Base-by-base conservation (phyloP, 2,329 filamentous ascomycete species). In the Pseudogymnoascus sp. region DNA sequence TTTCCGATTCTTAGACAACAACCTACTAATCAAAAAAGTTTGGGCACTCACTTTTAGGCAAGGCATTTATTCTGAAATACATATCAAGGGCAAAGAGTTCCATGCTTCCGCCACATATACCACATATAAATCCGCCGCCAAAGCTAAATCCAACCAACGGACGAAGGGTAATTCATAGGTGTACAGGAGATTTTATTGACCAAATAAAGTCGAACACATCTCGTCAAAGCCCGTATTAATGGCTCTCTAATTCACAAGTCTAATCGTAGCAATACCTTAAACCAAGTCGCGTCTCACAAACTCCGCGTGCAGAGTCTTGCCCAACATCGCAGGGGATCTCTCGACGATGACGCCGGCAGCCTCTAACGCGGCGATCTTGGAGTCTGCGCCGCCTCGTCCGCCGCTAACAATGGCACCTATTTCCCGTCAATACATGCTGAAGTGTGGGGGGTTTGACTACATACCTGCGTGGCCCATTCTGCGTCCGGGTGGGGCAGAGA, bases 341-440 rank as follows among this genome's bases (percentile, higher is more conserved):
- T 98, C 93, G 70, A 99, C 95, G 73, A 97, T 86, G 73, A 98
- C 95, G 77, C 95, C 95, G 68, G 95, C 95, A 69, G 85, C 84
- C 83, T 98, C 90, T 66, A 99, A 88, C 67, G 95, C 95, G 73
- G 88, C 84, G 80, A 99, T 99, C 89, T 99, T 99, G 76, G 92
- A 96, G 81, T 98, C 92, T 69, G 95, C 95, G 77, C 92, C 95
- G 75, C 95, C 95, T 87, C 97, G 98, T 73, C 95, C 95, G 73
- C 95, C 95, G 71, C 90, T 92, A 70, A 99, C 93, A 76, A 99
- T 99, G 75, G 95, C 95, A 79, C 80, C 79, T 80, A 64, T 16
- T 41, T 51, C 57, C 16, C 11, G 57, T 73, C 66, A 75, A 68
- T 34, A 63, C 34, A 25, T 1, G 21, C 51, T 61, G 14, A 14